Evolutionary conservation across 1,284 basidiomycete genomes (phyloP), one percentile per base, ranked within the genome.

Genomic region (Ustilago shanxiensis): DNA sequence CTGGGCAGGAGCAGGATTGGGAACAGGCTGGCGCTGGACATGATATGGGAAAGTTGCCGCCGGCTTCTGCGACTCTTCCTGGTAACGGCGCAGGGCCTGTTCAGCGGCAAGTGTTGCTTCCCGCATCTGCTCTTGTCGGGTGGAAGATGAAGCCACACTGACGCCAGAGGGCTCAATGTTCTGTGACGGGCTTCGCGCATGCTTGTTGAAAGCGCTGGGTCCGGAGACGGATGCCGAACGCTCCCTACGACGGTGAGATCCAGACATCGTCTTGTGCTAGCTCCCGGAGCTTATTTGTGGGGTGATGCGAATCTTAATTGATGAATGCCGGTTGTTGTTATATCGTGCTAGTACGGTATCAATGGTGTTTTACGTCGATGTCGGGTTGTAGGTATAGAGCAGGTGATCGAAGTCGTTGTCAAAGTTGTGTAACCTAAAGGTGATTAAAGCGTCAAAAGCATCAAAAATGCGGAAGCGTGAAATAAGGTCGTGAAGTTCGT

Each of bases 401-500:
- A 44, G 7, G 41, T 22, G 3, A n/a, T 7, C n/a, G 20, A 1
- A 20, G 41, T 20, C 20, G 41, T 7, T 3, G 41, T 20, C 11
- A 14, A 49, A 7, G 41, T 45, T 29, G 41, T 37, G 22, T 28
- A 49, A 39, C 18, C 44, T 13, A 2, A 33, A 35, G n/a, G 18
- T 33, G 29, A 26, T 1, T 20, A 44, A 33, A 6, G 24, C 39
- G 44, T 18, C 2, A n/a, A 55, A 49, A 28, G 24, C 26, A 49
- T 49, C 14, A 13, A 24, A 50, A 54, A 37, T 53, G 29, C 51
- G 24, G 20, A 57, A 28, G 35, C 50, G 57, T 60, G 26, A 56
- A 55, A 61, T n/a, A 59, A 50, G 26, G 56, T 62, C 63, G 72
- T 75, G 7, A 65, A 53, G 16, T 39, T 70, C 63, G 68, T 66